Evolutionary conservation across 768 basidiomycete genomes (phyloP).

Genomic region (Termitomyces sp.): DNA sequence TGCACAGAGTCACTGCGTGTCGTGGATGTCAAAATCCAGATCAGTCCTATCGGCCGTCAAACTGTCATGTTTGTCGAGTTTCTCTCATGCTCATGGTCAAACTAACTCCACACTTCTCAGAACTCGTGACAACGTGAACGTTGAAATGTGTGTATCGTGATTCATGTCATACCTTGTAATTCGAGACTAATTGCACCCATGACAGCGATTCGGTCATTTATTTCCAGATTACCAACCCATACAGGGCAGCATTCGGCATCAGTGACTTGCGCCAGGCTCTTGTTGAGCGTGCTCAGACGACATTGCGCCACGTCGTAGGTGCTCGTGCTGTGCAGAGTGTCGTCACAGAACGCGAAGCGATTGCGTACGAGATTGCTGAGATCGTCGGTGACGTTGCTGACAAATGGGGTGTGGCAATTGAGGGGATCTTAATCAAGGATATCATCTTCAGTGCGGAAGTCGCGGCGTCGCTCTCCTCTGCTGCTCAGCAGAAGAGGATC

Average conservation of each 20-base stretch:
- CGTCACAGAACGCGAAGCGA: conserved; percentile 94
- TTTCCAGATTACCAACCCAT: conserved; percentile 86
- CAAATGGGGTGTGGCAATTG: conserved; percentile 97
- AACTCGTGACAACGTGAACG: conserved; percentile 94
- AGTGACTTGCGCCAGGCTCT: conserved; percentile 82
- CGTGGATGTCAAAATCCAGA: conserved; percentile 96
- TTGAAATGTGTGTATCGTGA: conserved; percentile 67
- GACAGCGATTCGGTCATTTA: conserved; percentile 87
- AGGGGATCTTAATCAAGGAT: conserved; percentile 93
- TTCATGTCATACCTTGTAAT: background rate
- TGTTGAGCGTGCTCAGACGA: conserved; percentile 86
- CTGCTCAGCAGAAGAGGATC: conserved; percentile 95
- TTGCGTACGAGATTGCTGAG: conserved; percentile 94
- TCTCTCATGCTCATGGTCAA: background rate
- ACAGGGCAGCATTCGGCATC: conserved; percentile 94
- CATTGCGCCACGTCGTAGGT: conserved; percentile 95
- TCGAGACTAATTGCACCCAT: conserved; percentile 7
- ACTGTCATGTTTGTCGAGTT: conserved; percentile 58
- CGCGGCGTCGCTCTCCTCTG: conserved; percentile 85
- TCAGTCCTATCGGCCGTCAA: conserved; percentile 81
- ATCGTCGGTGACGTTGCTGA: conserved; percentile 90
- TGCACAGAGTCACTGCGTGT: conserved; percentile 84
- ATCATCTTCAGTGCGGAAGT: conserved; percentile 92
- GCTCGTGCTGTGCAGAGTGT: conserved; percentile 93
- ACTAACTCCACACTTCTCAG: conserved; percentile 20